Conservation (phyloP, 2,329 filamentous ascomycete genomes). For the Talaromyces verruculosus region DNA sequence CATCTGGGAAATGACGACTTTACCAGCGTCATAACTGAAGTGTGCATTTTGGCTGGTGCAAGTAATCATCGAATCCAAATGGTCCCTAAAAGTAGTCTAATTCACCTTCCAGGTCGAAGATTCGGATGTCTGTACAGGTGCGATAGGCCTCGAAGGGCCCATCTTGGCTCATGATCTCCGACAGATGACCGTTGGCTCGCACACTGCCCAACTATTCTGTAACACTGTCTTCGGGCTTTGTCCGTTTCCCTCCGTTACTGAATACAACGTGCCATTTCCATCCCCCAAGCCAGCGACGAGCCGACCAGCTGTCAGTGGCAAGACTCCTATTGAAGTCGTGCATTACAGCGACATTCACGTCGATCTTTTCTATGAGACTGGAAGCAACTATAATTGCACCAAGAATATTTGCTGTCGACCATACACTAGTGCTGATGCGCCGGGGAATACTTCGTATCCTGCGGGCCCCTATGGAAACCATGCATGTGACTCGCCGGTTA, state of each 20-base stretch:
- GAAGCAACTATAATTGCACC: slow-evolving; percentile 56
- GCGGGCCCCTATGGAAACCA: slow-evolving; percentile 55
- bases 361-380: slow-evolving; percentile 56
- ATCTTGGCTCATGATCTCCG: slow-evolving; percentile 54
- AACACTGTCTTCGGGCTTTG: slow-evolving; percentile 57
- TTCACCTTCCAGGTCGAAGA: slow-evolving; percentile 47
- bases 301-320: slow-evolving; percentile 49
- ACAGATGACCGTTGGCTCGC: slow-evolving; percentile 50
- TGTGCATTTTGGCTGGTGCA: slow-evolving; percentile 39
- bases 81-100: neutral
- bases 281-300: slow-evolving; percentile 38
- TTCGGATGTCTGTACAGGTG: slow-evolving; percentile 56
- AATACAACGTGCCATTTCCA: slow-evolving; percentile 49
- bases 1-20: slow-evolving; percentile 47
- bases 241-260: slow-evolving; percentile 47
- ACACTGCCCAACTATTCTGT: slow-evolving; percentile 55
- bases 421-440: slow-evolving; percentile 50
- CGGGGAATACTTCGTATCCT: slow-evolving; percentile 50
- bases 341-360: slow-evolving; percentile 63
- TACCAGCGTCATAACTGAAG: slow-evolving; percentile 37
- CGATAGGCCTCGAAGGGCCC: slow-evolving; percentile 54
- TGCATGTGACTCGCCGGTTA: slow-evolving; percentile 53
- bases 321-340: slow-evolving; percentile 54
- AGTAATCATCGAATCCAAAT: neutral
- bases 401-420: slow-evolving; percentile 62